Base-by-base conservation (phyloP, 306 rosid genomes). In the Lathyrus oleraceus region DNA sequence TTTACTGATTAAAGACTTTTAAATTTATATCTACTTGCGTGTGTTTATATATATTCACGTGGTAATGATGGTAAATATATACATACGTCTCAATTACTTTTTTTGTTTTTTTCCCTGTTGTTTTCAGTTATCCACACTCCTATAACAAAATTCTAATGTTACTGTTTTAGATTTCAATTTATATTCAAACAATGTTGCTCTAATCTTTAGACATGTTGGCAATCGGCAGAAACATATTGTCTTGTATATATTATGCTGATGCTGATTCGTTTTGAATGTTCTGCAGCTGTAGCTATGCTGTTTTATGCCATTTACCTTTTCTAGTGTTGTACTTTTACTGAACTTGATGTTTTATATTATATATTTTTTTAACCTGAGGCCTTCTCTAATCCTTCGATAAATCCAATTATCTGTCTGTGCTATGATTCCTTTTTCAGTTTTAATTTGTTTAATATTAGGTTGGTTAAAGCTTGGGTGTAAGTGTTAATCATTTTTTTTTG, bases 181-280 rank as follows among this genome's bases (percentile, higher is more conserved):
- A 12, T 63, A 38, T 73, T 16, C 28, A 30, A 66, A 47, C 4
- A 38, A 4, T 62, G 23, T 47, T 61, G 8, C 10, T 68, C 42
- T 60, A 30, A 23, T 59, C 19, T 48, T 67, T 20, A 43, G 45
- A 48, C 57, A 38, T 75, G 23, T 47, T 40, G 9, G 40, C 48
- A 30, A 21, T 69, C 4, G 8, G 20, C 8, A n/a, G 43, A 54
- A 36, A 32, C 36, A 38, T 52, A 30, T 51, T 35, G 27, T 72
- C 57, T 21, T 49, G 28, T 25, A 47, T 72, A 38, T 67, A 28
- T 58, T 32, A 35, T 74, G 51, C 32, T 36, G 74, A 67, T 61
- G 42, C 14, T 36, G 70, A 59, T 65, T 62, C 57, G 44, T 53
- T 59, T 63, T 56, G 62, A 52, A 44, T 74, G 65, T 71, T 45